These are phyloP conservation scores for Cucurbitaria berberidis DNA, from an alignment of 2,329 filamentous ascomycete species.

Conservation along the genomic window DNA sequence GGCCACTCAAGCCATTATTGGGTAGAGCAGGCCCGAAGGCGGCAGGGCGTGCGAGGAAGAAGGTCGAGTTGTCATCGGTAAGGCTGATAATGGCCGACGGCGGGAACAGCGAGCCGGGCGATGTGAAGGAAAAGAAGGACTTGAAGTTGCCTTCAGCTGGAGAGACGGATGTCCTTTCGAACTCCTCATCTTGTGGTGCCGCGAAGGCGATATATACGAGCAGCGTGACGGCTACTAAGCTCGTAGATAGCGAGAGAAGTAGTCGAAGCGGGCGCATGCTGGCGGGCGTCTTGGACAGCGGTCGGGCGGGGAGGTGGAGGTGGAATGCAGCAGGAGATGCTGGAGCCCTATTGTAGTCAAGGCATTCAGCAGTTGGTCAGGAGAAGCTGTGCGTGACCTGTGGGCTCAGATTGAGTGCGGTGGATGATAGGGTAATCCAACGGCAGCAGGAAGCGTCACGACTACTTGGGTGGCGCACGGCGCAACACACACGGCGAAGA, in stretches of 20 bases:
- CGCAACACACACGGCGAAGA: background rate
- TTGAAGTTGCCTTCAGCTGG: slow-evolving; percentile 45
- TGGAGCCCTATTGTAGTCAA: slow-evolving; percentile 20
- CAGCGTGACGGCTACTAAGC: slow-evolving; percentile 52
- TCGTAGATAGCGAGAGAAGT: slow-evolving; percentile 52
- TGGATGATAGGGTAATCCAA: slow-evolving; percentile 27
- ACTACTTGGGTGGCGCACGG: slow-evolving; percentile 3
- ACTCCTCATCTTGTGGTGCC: slow-evolving; percentile 24
- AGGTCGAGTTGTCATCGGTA: slow-evolving; percentile 97
- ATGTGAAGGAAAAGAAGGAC: slow-evolving; percentile 57
- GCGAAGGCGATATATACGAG: slow-evolving; percentile 50
- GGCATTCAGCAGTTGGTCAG: slow-evolving; percentile 30
- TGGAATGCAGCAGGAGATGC: slow-evolving; percentile 34
- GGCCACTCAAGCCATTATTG: slow-evolving; percentile 77
- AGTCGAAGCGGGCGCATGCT: slow-evolving; percentile 47
- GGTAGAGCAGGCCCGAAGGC: slow-evolving; percentile 87
- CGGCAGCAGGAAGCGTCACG: slow-evolving; percentile 12
- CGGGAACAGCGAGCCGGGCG: slow-evolving; percentile 84
- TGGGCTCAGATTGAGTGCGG: background rate
- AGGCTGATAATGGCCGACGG: slow-evolving; percentile 95
- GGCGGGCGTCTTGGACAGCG: slow-evolving; percentile 14
- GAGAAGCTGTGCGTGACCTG: slow-evolving; percentile 6
- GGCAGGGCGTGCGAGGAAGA: slow-evolving; percentile 90
- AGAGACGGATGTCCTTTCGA: slow-evolving; percentile 16
- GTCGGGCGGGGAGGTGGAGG: slow-evolving; percentile 1